Evolutionary conservation across 257 asterid species (phyloP).

Genomic region (Linaria vulgaris): DNA sequence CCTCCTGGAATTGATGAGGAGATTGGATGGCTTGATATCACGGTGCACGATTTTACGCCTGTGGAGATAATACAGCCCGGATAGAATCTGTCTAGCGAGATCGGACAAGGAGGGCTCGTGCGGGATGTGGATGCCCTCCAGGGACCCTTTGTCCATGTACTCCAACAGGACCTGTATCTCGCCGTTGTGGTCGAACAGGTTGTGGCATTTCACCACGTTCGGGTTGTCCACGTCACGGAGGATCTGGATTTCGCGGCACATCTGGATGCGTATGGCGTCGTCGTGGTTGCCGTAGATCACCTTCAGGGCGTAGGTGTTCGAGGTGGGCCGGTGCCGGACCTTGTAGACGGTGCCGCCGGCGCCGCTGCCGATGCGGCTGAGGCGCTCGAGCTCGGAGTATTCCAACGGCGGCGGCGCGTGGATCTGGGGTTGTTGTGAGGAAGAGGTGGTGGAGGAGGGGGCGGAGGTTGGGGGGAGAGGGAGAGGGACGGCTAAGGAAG

Average conservation of each 20-base stretch:
- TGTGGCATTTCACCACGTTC: slow-evolving; percentile 75
- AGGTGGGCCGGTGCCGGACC: slow-evolving; percentile 74
- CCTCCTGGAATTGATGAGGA: slow-evolving; percentile 54
- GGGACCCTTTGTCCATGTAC: slow-evolving; percentile 77
- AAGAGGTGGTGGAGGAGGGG: slow-evolving; percentile 30
- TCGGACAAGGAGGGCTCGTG: slow-evolving; percentile 61
- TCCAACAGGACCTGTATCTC: slow-evolving; percentile 81
- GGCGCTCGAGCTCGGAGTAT: slow-evolving; percentile 75
- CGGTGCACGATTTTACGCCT: slow-evolving; percentile 77
- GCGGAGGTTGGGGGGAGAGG: slow-evolving; percentile 53
- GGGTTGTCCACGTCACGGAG: slow-evolving; percentile 82
- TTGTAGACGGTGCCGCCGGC: slow-evolving; percentile 91
- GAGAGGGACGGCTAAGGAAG: slow-evolving; percentile 72
- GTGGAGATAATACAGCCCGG: slow-evolving; percentile 72
- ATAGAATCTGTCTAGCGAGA: slow-evolving; percentile 69
- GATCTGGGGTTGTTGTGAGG: slow-evolving; percentile 11
- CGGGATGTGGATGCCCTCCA: slow-evolving; percentile 61
- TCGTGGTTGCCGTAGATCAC: slow-evolving; percentile 85
- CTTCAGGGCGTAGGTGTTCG: slow-evolving; percentile 62
- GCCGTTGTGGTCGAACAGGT: slow-evolving; percentile 68
- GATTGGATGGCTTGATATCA: slow-evolving; percentile 86
- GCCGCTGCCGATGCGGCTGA: slow-evolving; percentile 87
- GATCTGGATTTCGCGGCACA: slow-evolving; percentile 90
- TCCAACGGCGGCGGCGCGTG: slow-evolving; percentile 26
- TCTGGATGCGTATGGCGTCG: slow-evolving; percentile 69